Base-by-base conservation (phyloP, 1,284 basidiomycete genomes). In the Naganishia albida region DNA sequence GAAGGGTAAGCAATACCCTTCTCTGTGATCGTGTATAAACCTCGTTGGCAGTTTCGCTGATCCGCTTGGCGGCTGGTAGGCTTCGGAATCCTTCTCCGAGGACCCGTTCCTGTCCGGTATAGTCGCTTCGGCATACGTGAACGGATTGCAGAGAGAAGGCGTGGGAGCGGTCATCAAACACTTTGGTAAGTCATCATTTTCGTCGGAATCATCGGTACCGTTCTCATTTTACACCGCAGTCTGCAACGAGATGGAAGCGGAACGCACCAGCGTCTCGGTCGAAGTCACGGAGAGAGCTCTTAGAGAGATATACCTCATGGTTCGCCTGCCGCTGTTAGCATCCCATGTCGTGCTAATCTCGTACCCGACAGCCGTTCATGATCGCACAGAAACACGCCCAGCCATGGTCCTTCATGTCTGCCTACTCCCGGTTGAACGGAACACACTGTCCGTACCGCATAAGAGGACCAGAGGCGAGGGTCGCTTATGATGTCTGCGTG, bases 341-440 rank as follows among this genome's bases (percentile, higher is more conserved):
- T 34, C 34, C 34, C 34, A 10, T 4, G 34, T 34, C 34, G 6
- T 10, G 10, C 34, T 34, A 10, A 34, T 10, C 34, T 34, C 10
- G 34, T 34, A 4, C 10, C 34, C 34, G 6, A 34, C 34, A 34
- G 34, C 60, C 60, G 20, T 87, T 79, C 69, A 83, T 77, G 68
- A 63, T 70, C 49, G 85, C 85, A 12, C 85, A 87, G 71, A 85
- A 83, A 70, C 72, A 82, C 64, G 84, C 86, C 0, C 77, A 83
- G 63, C 86, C 86, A 30, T 83, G 85, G 78, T 82, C 84, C n/a
- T 83, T 80, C 69, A 86, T 87, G 85, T 86, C 85, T 28, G 81
- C 85, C 82, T 86, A 88, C 74, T 86, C 85, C 49, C 84, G 86
- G 42, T 76, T 88, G 57, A 81, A 85, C 67, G 86, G 85, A 7